Percentiles rank a stretch among this genome's conserved stretches.
Evolutionary conservation across 2,329 filamentous ascomycete genomes (phyloP).

Genomic region (Aspergillus pseudotamarii): DNA sequence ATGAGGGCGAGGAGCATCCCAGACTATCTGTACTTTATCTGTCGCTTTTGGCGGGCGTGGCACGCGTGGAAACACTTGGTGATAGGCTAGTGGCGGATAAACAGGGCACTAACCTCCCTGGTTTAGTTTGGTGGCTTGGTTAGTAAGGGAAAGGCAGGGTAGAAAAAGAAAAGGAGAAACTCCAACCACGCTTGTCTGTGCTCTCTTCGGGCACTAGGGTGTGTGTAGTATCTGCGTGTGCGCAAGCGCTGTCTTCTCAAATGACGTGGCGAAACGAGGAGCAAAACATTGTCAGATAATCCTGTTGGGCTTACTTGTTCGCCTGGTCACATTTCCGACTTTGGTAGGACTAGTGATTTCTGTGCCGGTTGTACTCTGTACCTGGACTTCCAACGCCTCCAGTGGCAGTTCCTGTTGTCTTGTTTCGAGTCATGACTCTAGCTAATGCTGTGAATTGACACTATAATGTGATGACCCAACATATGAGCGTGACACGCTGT

Average conservation of each 20-base stretch:
- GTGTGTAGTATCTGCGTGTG: constrained; percentile 9
- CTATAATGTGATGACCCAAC: constrained; percentile 15
- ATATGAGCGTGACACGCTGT: constrained; percentile 19
- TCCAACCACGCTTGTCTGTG: constrained; percentile 17
- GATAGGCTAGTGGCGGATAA: constrained; percentile 16
- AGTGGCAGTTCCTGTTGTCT: not conserved
- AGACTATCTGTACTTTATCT: constrained; percentile 22
- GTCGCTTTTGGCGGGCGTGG: constrained; percentile 17
- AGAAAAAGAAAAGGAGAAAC: constrained; percentile 8
- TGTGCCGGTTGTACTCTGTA: constrained; percentile 3
- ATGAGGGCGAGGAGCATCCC: constrained; percentile 15
- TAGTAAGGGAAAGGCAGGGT: constrained; percentile 5
- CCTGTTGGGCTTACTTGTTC: constrained; percentile 7
- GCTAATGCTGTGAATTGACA: constrained; percentile 8
- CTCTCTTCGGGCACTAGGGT: constrained; percentile 16
- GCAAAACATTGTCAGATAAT: constrained; percentile 6
- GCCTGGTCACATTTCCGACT: constrained; percentile 2
- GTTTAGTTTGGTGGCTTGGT: constrained; percentile 16
- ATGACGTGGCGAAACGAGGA: constrained; percentile 26
- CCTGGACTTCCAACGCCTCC: not conserved
- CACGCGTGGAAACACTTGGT: constrained; percentile 15
- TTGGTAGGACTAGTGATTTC: not conserved
- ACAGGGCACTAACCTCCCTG: constrained; percentile 13
- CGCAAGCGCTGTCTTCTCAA: constrained; percentile 8
- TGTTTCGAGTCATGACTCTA: constrained; percentile 13